phyloP scores from a whole-genome alignment of 2,329 filamentous ascomycete species.

The Pseudodiploospora longispora region DNA sequence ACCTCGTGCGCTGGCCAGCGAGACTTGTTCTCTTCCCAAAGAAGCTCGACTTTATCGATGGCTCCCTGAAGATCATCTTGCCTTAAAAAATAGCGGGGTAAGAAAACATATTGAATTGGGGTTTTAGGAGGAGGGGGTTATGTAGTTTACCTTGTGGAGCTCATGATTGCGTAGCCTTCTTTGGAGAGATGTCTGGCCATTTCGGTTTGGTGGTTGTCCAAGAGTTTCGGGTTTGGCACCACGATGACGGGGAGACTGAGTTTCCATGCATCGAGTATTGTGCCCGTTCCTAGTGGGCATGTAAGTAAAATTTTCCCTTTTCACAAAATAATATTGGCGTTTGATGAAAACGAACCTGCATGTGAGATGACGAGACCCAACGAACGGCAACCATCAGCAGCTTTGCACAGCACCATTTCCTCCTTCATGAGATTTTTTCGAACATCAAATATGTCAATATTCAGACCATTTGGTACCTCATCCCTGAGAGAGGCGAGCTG shows the following conservation, averaged over 20 bases:
- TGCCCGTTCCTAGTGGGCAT: constrained; percentile 63
- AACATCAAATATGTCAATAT: constrained; percentile 23
- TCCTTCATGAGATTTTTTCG: constrained; percentile 27
- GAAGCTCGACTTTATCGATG: constrained; percentile 28
- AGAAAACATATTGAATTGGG: neutral
- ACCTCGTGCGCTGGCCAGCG: constrained; percentile 26
- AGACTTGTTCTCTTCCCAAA: constrained; percentile 26
- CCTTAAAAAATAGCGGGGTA: constrained; percentile 12
- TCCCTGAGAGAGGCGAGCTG: constrained; percentile 12
- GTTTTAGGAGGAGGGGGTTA: neutral
- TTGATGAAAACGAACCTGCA: constrained; percentile 51
- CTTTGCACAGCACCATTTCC: constrained; percentile 48
- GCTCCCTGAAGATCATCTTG: constrained; percentile 25
- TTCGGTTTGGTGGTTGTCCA: constrained; percentile 88
- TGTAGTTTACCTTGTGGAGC: constrained; percentile 51
- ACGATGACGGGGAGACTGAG: constrained; percentile 72
- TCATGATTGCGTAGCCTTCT: constrained; percentile 70
- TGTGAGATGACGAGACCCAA: constrained; percentile 80
- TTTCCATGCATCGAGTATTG: constrained; percentile 75
- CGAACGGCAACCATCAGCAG: constrained; percentile 33
- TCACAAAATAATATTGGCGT: no score
- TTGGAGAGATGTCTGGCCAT: constrained; percentile 68
- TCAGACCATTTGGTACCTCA: constrained; percentile 17
- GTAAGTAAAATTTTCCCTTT: no score
- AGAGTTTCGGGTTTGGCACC: constrained; percentile 72